Evolutionary conservation across 495 filamentous ascomycete species (phyloP), one percentile per base, ranked within the genome.

Genomic region (Penicillium egyptiacum): DNA sequence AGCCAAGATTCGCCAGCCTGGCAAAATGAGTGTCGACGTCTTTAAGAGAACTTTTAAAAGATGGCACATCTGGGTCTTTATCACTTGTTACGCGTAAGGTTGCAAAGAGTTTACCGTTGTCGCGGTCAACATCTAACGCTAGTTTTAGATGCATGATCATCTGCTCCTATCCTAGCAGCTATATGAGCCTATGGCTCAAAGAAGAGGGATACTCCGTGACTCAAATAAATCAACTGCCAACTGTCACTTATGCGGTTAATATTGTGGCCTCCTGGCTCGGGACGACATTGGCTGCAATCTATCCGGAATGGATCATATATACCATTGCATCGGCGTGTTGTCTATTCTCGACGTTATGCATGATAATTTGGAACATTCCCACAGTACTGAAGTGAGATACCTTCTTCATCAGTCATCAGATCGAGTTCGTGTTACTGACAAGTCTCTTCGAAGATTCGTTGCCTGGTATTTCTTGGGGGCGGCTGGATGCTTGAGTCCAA

Each of bases 31-130:
- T 11, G 56, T 74, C 0, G 69, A 74, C 55, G 75, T 78, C 8
- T 74, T 80, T 53, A 78, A 68, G 59, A 70, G 76, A 5, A 69
- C 69, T 2, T 51, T 75, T 14, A 64, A 65, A 30, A 55, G 75
- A n/a, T 80, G 76, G 78, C 75, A 78, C 58, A 78, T 79, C 11
- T 80, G 72, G 68, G 62, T 79, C 3, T 80, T 80, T 40, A 66
- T 79, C 7, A 64, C 67, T 17, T 74, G 66, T 28, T 79, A 78
- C 37, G 72, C 73, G 75, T 76, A 50, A 65, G 73, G 68, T 22
- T 20, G 19, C 16, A 31, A 19, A 8, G n/a, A 1, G n/a, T 39
- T 16, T 7, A 39, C n/a, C 14, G 1, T 37, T 5, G 10, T 0
- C 17, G 35, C 7, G 1, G 35, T 17, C 6, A 8, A 17, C 17